Evolutionary conservation across 345 rosid species (phyloP).

Genomic region (Rhodamnia rubescens): DNA sequence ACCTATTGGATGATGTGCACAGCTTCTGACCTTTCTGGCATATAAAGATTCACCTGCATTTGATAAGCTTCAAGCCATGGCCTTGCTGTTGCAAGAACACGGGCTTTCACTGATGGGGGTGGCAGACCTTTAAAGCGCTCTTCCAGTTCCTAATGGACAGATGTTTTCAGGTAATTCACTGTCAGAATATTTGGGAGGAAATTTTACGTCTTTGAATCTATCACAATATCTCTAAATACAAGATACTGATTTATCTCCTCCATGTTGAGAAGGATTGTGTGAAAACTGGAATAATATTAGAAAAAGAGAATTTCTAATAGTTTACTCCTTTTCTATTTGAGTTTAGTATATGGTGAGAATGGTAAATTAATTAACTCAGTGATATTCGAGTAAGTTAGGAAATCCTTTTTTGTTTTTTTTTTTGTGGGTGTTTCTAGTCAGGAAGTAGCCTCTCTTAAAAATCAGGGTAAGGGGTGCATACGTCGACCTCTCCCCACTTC

Average conservation of each 20-base stretch:
- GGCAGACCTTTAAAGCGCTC: conserved; percentile 49
- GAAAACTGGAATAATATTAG: background rate
- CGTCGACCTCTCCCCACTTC: background rate
- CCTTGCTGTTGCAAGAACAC: conserved; percentile 63
- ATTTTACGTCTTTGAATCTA: background rate
- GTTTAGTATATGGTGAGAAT: background rate
- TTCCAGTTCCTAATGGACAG: conserved; percentile 57
- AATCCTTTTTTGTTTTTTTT: background rate
- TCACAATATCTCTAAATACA: background rate
- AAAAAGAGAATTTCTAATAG: background rate
- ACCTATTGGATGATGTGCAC: conserved; percentile 84
- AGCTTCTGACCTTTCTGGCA: conserved; percentile 57
- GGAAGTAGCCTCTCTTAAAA: background rate
- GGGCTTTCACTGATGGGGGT: conserved; percentile 88
- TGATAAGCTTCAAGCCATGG: conserved; percentile 54
- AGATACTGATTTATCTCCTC: background rate
- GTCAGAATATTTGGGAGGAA: background rate
- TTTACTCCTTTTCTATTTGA: background rate
- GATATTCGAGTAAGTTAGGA: background rate
- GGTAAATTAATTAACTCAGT: background rate
- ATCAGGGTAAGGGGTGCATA: background rate
- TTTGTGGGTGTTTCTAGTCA: background rate
- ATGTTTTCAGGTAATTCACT: conserved; percentile 40
- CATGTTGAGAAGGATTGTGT: background rate
- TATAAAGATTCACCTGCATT: conserved; percentile 48